Conservation (phyloP, 2,329 filamentous ascomycete genomes). For the Coleophoma eucalyptorum region DNA sequence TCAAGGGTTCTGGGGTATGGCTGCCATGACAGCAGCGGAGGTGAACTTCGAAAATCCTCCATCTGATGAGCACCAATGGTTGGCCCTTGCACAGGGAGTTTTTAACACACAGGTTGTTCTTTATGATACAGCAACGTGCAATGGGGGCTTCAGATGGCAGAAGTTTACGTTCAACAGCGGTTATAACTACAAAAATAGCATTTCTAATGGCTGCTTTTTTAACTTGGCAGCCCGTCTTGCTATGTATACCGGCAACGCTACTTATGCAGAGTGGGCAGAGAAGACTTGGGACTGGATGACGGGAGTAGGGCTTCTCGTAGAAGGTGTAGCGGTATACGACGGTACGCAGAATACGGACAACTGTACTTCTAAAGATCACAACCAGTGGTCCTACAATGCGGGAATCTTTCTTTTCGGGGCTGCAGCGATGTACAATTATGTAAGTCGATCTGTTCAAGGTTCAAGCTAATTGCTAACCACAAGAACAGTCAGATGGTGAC, state of each 20-base stretch:
- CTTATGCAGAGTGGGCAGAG: conserved; percentile 76
- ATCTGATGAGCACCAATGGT: conserved; percentile 54
- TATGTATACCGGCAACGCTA: conserved; percentile 70
- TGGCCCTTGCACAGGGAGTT: conserved; percentile 71
- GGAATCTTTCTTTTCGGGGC: conserved; percentile 63
- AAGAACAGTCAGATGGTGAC: conserved; percentile 21
- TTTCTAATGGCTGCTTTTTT: conserved; percentile 60
- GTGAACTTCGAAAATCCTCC: conserved; percentile 57
- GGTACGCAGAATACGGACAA: conserved; percentile 53
- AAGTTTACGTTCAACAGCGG: conserved; percentile 80
- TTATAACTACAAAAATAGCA: conserved; percentile 71
- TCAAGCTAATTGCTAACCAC: no score
- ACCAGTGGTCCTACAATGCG: conserved; percentile 67
- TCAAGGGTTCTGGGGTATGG: conserved; percentile 69
- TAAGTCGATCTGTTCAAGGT: conserved; percentile 22
- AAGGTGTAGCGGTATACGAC: conserved; percentile 52
- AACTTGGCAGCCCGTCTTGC: conserved; percentile 63
- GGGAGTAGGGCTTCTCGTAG: conserved; percentile 52
- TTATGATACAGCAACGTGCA: conserved; percentile 66
- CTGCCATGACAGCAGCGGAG: conserved; percentile 67
- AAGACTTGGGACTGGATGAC: conserved; percentile 68
- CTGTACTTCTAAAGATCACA: conserved; percentile 54
- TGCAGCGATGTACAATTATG: conserved; percentile 42
- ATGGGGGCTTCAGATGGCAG: conserved; percentile 77
- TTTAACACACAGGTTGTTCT: conserved; percentile 73